These are phyloP conservation scores for Phialocephala subalpina DNA, from an alignment of 2,329 filamentous ascomycete species.

Conservation along the genomic window DNA sequence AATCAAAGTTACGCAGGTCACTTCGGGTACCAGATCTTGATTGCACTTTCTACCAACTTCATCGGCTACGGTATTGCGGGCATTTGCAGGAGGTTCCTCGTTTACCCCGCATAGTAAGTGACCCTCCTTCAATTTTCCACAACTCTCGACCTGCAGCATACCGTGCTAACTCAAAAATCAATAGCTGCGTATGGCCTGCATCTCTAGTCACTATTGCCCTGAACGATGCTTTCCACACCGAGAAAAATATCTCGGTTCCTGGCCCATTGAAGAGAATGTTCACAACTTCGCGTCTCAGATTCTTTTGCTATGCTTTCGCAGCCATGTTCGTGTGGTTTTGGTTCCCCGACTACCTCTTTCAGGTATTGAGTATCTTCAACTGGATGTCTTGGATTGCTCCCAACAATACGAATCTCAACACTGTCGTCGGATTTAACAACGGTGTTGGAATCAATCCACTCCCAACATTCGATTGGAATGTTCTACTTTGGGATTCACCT, in stretches of 20 bases:
- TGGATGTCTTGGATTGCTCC: conserved; percentile 63
- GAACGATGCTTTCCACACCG: conserved; percentile 54
- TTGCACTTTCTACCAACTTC: conserved; percentile 60
- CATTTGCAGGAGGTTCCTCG: conserved; percentile 56
- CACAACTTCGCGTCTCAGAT: conserved; percentile 52
- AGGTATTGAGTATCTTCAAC: conserved; percentile 53
- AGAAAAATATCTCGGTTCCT: conserved; percentile 37
- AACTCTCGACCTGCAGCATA: no score
- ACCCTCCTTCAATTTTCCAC: not conserved
- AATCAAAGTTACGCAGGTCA: conserved; percentile 57
- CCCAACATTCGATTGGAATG: conserved; percentile 55
- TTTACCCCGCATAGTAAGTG: conserved; percentile 53
- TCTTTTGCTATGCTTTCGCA: conserved; percentile 52
- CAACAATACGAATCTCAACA: conserved; percentile 47
- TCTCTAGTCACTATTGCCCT: conserved; percentile 56
- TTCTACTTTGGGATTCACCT: conserved; percentile 32
- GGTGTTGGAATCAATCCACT: conserved; percentile 52
- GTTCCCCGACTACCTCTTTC: conserved; percentile 58
- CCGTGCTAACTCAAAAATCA: no score
- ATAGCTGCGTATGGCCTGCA: conserved; percentile 57
- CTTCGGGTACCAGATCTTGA: conserved; percentile 58
- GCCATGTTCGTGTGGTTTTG: conserved; percentile 60
- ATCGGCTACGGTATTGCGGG: conserved; percentile 65
- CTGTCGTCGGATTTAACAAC: conserved; percentile 47
- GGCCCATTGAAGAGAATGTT: conserved; percentile 52